Percentiles rank a stretch among this genome's conserved stretches.
phyloP scores from a whole-genome alignment of 306 rosid genomes.

The Citrullus mucosospermus region DNA sequence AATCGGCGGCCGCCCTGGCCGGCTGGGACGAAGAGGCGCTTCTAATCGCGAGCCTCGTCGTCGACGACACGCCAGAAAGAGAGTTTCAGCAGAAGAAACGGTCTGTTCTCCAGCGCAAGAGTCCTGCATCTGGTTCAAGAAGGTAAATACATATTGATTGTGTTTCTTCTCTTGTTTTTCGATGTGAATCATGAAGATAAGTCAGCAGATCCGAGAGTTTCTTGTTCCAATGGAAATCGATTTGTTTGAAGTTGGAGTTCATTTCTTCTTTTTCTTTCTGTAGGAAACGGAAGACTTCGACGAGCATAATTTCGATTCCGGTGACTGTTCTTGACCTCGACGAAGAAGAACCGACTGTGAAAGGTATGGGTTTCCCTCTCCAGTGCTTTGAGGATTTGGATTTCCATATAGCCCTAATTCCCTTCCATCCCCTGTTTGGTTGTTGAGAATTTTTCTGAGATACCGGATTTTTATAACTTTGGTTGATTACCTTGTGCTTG shows the following conservation, averaged over 20 bases:
- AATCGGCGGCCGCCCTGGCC: slow-evolving; percentile 83
- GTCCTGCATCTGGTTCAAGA: slow-evolving; percentile 55
- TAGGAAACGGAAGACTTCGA: slow-evolving; percentile 63
- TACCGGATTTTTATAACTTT: neutral
- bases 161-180: neutral
- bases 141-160: slow-evolving; percentile 25
- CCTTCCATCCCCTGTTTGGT: neutral
- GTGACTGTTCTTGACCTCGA: slow-evolving; percentile 58
- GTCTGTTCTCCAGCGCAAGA: slow-evolving; percentile 28
- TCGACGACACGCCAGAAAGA: slow-evolving; percentile 81
- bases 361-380: slow-evolving; percentile 19
- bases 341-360: slow-evolving; percentile 31
- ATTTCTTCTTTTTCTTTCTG: neutral
- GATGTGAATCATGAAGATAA: neutral
- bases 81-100: slow-evolving; percentile 38
- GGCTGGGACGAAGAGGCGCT: slow-evolving; percentile 96
- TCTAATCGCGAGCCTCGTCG: slow-evolving; percentile 50
- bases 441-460: neutral
- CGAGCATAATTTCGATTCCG: slow-evolving; percentile 39
- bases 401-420: neutral
- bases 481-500: neutral
- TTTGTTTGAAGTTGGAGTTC: neutral
- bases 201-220: neutral
- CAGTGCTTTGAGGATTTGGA: neutral
- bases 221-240: neutral